These are phyloP conservation scores for Amphicarpaea edgeworthii DNA, from an alignment of 306 rosid species.

Conservation along the genomic window DNA sequence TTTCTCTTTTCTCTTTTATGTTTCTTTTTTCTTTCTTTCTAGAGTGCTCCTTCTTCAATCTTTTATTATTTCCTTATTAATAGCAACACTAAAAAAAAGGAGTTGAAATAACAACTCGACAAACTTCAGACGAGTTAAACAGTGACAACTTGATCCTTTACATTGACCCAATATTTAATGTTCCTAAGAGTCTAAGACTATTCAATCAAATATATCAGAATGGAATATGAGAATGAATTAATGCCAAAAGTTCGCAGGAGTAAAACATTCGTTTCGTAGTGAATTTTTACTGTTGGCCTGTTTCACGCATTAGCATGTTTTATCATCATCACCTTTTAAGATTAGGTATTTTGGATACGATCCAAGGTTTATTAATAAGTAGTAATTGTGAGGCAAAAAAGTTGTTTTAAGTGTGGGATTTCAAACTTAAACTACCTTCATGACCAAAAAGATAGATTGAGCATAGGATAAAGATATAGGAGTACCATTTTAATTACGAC, in stretches of 20 bases:
- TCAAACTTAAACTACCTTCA: conserved; percentile 15
- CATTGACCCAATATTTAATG: conserved; percentile 40
- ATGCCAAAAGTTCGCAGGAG: conserved; percentile 50
- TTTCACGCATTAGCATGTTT: conserved; percentile 4
- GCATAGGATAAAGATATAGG: conserved; percentile 22
- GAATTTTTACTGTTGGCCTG: background rate
- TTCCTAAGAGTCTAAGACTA: conserved; percentile 29
- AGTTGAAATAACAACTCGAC: conserved; percentile 10
- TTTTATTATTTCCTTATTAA: too few species aligned
- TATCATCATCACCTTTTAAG: conserved; percentile 17
- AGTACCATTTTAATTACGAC: conserved; percentile 33
- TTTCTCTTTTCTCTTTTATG: too few species aligned
- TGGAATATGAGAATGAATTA: conserved; percentile 32
- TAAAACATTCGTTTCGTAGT: conserved; percentile 2
- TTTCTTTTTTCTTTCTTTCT: too few species aligned
- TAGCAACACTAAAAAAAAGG: background rate
- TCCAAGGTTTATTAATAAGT: conserved; percentile 17
- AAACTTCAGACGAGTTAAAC: conserved; percentile 30
- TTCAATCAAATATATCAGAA: conserved; percentile 37
- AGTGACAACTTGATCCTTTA: conserved; percentile 44
- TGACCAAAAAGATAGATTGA: conserved; percentile 10
- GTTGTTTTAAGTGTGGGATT: conserved; percentile 19
- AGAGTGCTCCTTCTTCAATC: too few species aligned
- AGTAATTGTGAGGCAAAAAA: conserved; percentile 24
- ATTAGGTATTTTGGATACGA: conserved; percentile 5